A percentile compares a stretch with the other conserved stretches of the same genome.
Evolutionary conservation across 345 rosid species (phyloP).

Genomic region (Populus davidiana): DNA sequence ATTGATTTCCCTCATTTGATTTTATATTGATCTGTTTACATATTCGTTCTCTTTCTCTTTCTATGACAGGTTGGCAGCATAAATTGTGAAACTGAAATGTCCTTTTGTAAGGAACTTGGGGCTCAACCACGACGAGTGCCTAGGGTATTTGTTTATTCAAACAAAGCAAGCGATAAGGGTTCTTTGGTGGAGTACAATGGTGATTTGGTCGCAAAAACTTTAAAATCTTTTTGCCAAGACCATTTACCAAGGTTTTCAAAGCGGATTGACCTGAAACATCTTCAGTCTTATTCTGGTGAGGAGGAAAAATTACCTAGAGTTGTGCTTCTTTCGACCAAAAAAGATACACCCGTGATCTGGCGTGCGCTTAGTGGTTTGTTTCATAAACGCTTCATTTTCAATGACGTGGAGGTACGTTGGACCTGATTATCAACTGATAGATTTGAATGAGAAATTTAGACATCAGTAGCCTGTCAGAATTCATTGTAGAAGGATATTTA

Average conservation of each 20-base stretch:
- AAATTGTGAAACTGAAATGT: constrained; percentile 69
- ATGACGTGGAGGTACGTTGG: constrained; percentile 57
- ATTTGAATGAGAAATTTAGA: not conserved
- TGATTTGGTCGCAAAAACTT: constrained; percentile 49
- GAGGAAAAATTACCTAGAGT: constrained; percentile 47
- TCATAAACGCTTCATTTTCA: constrained; percentile 55
- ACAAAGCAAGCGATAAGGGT: constrained; percentile 45
- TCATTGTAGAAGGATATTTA: too few species aligned
- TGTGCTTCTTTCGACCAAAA: constrained; percentile 82
- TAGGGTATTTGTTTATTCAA: constrained; percentile 63
- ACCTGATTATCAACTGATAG: not conserved
- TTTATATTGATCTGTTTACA: not conserved
- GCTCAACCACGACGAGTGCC: constrained; percentile 51
- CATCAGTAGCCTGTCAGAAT: too few species aligned
- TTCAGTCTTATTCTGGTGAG: constrained; percentile 34
- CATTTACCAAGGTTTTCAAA: constrained; percentile 76
- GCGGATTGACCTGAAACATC: constrained; percentile 42
- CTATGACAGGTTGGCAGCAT: constrained; percentile 61
- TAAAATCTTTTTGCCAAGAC: constrained; percentile 71
- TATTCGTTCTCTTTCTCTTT: constrained; percentile 6
- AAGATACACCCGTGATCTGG: constrained; percentile 78
- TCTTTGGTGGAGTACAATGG: constrained; percentile 75
- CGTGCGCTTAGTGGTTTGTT: constrained; percentile 84
- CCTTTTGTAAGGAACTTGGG: constrained; percentile 68
- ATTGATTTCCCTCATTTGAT: not conserved